A percentile compares a stretch with the other conserved stretches of the same genome.
phyloP scores from a whole-genome alignment of 176 grass and related monocot species.

The Echinochloa phyllopogon region DNA sequence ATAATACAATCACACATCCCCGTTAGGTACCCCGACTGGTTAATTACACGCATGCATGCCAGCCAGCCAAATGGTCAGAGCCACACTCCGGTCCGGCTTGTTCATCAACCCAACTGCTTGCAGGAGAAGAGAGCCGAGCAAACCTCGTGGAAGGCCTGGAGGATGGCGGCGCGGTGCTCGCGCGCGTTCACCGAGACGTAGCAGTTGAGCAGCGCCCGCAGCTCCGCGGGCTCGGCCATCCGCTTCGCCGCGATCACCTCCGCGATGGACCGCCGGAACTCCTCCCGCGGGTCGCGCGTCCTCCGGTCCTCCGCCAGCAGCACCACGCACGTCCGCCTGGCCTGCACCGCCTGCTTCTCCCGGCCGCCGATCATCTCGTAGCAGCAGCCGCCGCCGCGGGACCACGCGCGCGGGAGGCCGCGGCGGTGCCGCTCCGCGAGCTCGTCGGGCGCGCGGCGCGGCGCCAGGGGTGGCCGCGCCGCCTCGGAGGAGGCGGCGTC shows the following conservation, averaged over 20 bases:
- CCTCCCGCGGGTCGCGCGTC: constrained; percentile 69
- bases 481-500: constrained; percentile 41
- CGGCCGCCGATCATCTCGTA: constrained; percentile 19
- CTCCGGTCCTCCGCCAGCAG: constrained; percentile 75
- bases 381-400: not conserved
- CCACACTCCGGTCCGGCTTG: not conserved
- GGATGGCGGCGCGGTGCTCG: constrained; percentile 74
- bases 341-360: not conserved
- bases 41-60: not conserved
- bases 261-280: constrained; percentile 74
- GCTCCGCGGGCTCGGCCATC: constrained; percentile 78
- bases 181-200: constrained; percentile 82
- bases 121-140: constrained; percentile 72
- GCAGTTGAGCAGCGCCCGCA: constrained; percentile 86
- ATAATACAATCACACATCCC: not conserved
- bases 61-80: not conserved
- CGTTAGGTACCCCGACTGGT: not conserved
- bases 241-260: constrained; percentile 84
- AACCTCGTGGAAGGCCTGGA: constrained; percentile 92
- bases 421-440: not conserved
- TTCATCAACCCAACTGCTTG: constrained; percentile 35
- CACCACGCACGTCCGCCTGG: constrained; percentile 55
- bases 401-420: constrained; percentile 26
- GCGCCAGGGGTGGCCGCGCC: not conserved
- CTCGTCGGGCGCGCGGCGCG: not conserved